These are phyloP conservation scores for Coemansia sp. DNA, from an alignment of 192 early-diverging fungal genomes.

Conservation along the genomic window DNA sequence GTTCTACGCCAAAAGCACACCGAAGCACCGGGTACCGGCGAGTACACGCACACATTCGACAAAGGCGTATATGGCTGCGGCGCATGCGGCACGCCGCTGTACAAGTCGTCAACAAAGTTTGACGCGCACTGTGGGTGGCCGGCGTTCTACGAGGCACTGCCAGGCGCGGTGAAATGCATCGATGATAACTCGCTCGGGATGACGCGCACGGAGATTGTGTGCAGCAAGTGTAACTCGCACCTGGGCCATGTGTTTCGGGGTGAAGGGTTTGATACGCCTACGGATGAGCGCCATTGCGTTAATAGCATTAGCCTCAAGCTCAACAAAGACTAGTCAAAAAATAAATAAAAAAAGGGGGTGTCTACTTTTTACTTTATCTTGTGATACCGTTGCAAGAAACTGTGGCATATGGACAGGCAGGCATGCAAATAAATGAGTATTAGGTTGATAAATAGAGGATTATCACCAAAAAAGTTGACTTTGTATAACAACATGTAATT, in stretches of 20 bases:
- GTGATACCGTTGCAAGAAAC: too few relatives aligned
- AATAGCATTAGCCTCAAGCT: conserved; percentile 89
- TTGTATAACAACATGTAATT: too few relatives aligned
- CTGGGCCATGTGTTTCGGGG: conserved; percentile 95
- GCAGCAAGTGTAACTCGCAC: conserved; percentile 80
- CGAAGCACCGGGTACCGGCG: conserved; percentile 77
- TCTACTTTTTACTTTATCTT: too few relatives aligned
- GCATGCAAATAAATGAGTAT: too few relatives aligned
- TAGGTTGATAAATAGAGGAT: too few relatives aligned
- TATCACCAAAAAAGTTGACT: too few relatives aligned
- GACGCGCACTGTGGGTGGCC: conserved; percentile 93
- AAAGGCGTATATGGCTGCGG: conserved; percentile 78
- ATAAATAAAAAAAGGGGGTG: too few relatives aligned
- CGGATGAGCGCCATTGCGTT: conserved; percentile 94
- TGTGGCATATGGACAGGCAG: too few relatives aligned
- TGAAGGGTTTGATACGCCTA: conserved; percentile 79
- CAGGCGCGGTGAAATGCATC: conserved; percentile 70
- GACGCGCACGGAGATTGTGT: conserved; percentile 84
- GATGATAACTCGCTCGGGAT: conserved; percentile 67
- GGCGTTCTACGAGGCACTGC: conserved; percentile 89
- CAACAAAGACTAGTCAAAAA: neutral
- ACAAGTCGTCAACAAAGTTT: conserved; percentile 87
- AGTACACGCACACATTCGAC: conserved; percentile 75
- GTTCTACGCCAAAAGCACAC: conserved; percentile 89
- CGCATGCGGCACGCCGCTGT: conserved; percentile 82